phyloP scores from a whole-genome alignment of 257 asterid species.

The Verbena officinalis region DNA sequence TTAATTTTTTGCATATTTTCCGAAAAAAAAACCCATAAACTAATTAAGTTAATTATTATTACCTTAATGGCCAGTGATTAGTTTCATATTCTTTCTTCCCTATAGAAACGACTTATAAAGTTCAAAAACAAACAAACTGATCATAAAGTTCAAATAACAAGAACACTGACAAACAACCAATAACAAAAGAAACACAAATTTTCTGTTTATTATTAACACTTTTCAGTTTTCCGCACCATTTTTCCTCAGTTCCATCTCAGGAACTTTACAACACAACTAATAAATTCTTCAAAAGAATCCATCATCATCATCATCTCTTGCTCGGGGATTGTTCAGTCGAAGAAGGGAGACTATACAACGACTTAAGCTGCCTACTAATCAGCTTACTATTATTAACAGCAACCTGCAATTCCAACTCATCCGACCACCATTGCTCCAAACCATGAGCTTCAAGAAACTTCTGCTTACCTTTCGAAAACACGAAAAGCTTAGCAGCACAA shows the following conservation, averaged over 20 bases:
- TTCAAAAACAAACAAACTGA: neutral
- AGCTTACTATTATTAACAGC: constrained; percentile 81
- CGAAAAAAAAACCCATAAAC: neutral
- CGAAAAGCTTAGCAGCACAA: constrained; percentile 73
- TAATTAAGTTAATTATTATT: neutral
- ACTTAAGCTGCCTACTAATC: constrained; percentile 86
- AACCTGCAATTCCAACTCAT: constrained; percentile 79
- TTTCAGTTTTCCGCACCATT: neutral
- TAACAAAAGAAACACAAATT: neutral
- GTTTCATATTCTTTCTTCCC: too few relatives aligned
- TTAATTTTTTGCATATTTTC: neutral
- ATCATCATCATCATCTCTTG: constrained; percentile 33
- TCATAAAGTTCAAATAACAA: neutral
- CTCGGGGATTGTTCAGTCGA: constrained; percentile 55
- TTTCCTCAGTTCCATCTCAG: constrained; percentile 5
- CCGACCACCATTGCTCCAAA: constrained; percentile 99
- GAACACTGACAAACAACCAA: too few relatives aligned
- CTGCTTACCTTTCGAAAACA: constrained; percentile 84
- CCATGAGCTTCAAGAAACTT: constrained; percentile 98
- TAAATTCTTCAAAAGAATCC: constrained; percentile 10
- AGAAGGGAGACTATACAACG: constrained; percentile 68
- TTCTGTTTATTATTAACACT: neutral
- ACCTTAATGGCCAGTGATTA: neutral
- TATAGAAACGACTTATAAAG: neutral
- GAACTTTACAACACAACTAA: neutral